Percentiles rank a stretch among this genome's conserved stretches.
Evolutionary conservation across 805 yeast species (phyloP).

Genomic region (Yamadazyma takamatsuzukensis): DNA sequence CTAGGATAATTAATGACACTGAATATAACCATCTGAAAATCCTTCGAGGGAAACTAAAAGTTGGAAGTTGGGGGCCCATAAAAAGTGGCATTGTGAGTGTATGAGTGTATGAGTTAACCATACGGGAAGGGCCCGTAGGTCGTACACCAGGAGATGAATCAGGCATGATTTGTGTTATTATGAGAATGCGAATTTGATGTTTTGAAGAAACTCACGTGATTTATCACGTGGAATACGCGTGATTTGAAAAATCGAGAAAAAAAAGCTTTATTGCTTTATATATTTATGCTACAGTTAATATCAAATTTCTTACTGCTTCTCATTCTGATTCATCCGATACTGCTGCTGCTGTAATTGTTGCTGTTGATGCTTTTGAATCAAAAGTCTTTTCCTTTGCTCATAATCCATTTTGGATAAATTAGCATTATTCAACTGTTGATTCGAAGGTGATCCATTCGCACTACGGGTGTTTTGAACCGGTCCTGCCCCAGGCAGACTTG

Average conservation of each 20-base stretch:
- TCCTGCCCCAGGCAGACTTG: no score
- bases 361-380: constrained; percentile 31
- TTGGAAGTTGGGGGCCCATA: constrained; percentile 12
- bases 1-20: constrained; percentile 21
- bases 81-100: background rate
- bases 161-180: no score
- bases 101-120: background rate
- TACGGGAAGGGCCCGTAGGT: no score
- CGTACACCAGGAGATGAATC: no score
- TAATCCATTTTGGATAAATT: constrained; percentile 28
- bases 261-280: no score
- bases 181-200: no score
- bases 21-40: constrained; percentile 27
- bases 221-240: no score
- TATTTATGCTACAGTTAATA: no score
- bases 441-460: constrained; percentile 1
- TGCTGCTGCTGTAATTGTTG: constrained; percentile 14
- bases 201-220: no score
- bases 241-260: no score
- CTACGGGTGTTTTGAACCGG: no score
- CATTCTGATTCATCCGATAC: constrained; percentile 1
- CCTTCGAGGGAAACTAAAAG: constrained; percentile 17
- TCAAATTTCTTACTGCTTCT: no score
- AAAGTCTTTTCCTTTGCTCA: constrained; percentile 33
- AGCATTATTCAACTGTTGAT: constrained; percentile 16